These are phyloP conservation scores for Suillus brevipes DNA, from an alignment of 768 basidiomycete genomes.

Conservation along the genomic window DNA sequence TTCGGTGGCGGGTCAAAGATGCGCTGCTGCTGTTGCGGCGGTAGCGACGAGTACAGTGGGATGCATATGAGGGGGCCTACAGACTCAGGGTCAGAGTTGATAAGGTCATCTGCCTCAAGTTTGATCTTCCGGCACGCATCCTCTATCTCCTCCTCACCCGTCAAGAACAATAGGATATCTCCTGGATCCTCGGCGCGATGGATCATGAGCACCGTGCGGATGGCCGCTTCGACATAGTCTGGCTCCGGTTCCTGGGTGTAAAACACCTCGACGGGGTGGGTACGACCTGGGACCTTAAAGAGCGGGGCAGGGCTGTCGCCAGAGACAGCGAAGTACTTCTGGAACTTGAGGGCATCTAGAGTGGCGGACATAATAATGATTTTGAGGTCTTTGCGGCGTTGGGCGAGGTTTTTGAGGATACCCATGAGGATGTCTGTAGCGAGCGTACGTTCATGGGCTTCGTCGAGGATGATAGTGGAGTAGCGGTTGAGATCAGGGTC, in stretches of 20 bases:
- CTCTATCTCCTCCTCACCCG: slow-evolving; percentile 98
- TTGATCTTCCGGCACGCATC: slow-evolving; percentile 95
- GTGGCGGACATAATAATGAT: slow-evolving; percentile 99
- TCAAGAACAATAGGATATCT: slow-evolving; percentile 92
- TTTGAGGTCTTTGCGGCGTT: slow-evolving; percentile 84
- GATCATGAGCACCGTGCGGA: slow-evolving; percentile 96
- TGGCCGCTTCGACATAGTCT: slow-evolving; percentile 97
- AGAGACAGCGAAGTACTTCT: slow-evolving; percentile 81
- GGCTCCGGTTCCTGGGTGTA: slow-evolving; percentile 93
- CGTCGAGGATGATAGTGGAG: slow-evolving; percentile 98
- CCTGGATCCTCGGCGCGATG: slow-evolving; percentile 94
- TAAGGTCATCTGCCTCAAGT: slow-evolving; percentile 83
- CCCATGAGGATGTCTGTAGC: slow-evolving; percentile 99
- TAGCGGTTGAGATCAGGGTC: slow-evolving; percentile 87
- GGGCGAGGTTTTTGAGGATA: slow-evolving; percentile 84
- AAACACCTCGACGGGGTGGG: slow-evolving; percentile 95
- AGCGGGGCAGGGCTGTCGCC: slow-evolving; percentile 56
- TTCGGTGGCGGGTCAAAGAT: slow-evolving; percentile 91
- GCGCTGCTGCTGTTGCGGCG: slow-evolving; percentile 91
- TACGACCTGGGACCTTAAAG: slow-evolving; percentile 90
- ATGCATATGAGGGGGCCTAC: slow-evolving; percentile 90
- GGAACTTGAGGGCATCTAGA: slow-evolving; percentile 94
- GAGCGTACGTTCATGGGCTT: slow-evolving; percentile 97
- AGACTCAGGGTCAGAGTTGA: slow-evolving; percentile 65
- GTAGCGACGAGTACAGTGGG: slow-evolving; percentile 93